These are phyloP conservation scores for Colletotrichum tamarilloi DNA, from an alignment of 2,329 filamentous ascomycete species.

Conservation along the genomic window DNA sequence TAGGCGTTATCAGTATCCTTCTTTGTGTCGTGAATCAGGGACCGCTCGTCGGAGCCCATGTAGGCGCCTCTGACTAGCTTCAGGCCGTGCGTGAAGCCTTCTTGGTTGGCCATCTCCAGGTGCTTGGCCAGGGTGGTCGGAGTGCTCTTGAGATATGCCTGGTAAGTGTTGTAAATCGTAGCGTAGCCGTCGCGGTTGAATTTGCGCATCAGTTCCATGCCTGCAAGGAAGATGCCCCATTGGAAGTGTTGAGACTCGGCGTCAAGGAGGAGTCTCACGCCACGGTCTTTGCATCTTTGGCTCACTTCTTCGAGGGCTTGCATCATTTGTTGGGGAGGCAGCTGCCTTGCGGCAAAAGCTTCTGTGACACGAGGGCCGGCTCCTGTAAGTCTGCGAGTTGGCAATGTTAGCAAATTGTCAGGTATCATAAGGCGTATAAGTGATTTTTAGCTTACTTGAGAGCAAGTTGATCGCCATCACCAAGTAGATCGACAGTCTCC, in stretches of 20 bases:
- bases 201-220: conserved; percentile 76
- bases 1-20: conserved; percentile 78
- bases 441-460: conserved; percentile 60
- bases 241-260: conserved; percentile 87
- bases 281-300: conserved; percentile 73
- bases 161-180: conserved; percentile 84
- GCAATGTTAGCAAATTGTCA: neutral
- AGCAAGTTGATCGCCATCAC: conserved; percentile 71
- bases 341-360: conserved; percentile 70
- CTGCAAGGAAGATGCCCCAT: conserved; percentile 83
- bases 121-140: conserved; percentile 68
- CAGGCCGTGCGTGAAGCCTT: conserved; percentile 75
- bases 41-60: conserved; percentile 74
- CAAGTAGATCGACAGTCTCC: conserved; percentile 79
- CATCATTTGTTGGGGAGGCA: conserved; percentile 73
- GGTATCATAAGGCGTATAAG: neutral
- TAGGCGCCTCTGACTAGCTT: conserved; percentile 84
- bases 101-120: conserved; percentile 66
- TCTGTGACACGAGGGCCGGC: conserved; percentile 81
- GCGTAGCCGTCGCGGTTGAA: conserved; percentile 76
- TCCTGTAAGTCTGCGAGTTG: conserved; percentile 74
- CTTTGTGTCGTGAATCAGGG: conserved; percentile 79
- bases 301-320: conserved; percentile 82
- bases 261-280: conserved; percentile 82
- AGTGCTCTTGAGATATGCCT: conserved; percentile 77